Percentiles rank a stretch among this genome's conserved stretches.
Conservation (phyloP, 106 monocot species). For the Phalaenopsis aphrodite region DNA sequence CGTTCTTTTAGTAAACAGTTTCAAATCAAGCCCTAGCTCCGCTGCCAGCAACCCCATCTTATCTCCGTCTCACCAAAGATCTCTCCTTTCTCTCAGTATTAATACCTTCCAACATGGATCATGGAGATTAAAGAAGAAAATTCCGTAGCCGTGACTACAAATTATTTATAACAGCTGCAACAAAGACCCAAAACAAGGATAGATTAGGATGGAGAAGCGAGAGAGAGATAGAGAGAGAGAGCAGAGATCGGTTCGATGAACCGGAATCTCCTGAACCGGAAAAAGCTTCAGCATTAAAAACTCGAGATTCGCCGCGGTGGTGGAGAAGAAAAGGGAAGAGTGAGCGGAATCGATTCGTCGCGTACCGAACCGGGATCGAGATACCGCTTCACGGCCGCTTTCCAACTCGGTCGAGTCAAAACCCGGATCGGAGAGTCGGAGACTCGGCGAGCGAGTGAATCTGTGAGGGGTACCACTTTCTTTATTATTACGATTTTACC, state of each 20-base stretch:
- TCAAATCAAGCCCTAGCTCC: constrained; percentile 51
- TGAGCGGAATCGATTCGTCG: constrained; percentile 12
- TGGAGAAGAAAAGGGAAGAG: not conserved
- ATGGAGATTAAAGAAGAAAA: not conserved
- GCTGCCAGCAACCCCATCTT: constrained; percentile 20
- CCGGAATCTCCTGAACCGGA: constrained; percentile 11
- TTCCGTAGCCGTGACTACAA: not conserved
- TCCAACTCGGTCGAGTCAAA: not conserved
- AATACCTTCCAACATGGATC: not conserved
- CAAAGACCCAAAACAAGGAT: too few species aligned
- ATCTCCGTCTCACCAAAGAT: not conserved
- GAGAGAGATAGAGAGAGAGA: not conserved
- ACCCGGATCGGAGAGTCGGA: not conserved
- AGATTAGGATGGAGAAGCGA: not conserved
- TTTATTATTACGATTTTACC: not conserved
- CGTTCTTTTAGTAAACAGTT: constrained; percentile 23
- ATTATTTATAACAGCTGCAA: not conserved
- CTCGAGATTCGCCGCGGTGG: not conserved
- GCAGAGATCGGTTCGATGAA: constrained; percentile 2
- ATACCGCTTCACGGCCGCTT: constrained; percentile 10
- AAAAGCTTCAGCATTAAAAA: not conserved
- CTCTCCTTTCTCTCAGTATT: not conserved
- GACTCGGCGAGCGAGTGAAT: not conserved
- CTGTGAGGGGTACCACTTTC: not conserved
- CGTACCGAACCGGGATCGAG: constrained; percentile 11